phyloP scores from a whole-genome alignment of 805 yeast species.

The Wickerhamomyces bisporus region DNA sequence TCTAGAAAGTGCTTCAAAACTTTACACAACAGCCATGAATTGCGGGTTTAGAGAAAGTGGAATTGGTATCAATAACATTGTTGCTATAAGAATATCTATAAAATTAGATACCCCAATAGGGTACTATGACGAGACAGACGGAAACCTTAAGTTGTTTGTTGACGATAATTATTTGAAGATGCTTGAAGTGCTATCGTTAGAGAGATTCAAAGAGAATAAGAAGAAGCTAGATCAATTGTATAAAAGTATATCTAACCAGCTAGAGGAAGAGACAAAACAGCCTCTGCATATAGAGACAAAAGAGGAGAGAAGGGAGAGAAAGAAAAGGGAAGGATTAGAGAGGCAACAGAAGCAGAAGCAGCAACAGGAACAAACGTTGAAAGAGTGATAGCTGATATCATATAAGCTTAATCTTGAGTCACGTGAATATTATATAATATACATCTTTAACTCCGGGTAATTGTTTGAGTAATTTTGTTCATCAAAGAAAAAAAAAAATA shows the following conservation, averaged over 20 bases:
- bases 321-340: slow-evolving; percentile 40
- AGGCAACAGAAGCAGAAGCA: slow-evolving; percentile 11
- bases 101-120: slow-evolving; percentile 78
- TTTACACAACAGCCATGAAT: slow-evolving; percentile 69
- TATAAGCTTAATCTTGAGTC: too few relatives aligned
- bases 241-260: slow-evolving; percentile 34
- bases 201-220: slow-evolving; percentile 62
- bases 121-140: slow-evolving; percentile 30
- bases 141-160: slow-evolving; percentile 40
- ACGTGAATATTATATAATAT: too few relatives aligned
- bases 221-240: slow-evolving; percentile 48
- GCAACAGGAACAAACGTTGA: neutral
- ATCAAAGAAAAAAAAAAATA: too few relatives aligned
- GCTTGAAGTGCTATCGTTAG: slow-evolving; percentile 50
- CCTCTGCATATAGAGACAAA: slow-evolving; percentile 38
- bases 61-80: slow-evolving; percentile 71
- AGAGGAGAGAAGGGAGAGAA: slow-evolving; percentile 52
- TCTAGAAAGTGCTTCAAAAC: slow-evolving; percentile 46
- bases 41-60: slow-evolving; percentile 89
- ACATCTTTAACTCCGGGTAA: too few relatives aligned
- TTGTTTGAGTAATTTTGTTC: too few relatives aligned
- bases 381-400: too few relatives aligned
- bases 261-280: neutral
- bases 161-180: slow-evolving; percentile 43
- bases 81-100: slow-evolving; percentile 73